Base-by-base conservation (phyloP, 805 yeast species). In the Kazachstania martiniae region DNA sequence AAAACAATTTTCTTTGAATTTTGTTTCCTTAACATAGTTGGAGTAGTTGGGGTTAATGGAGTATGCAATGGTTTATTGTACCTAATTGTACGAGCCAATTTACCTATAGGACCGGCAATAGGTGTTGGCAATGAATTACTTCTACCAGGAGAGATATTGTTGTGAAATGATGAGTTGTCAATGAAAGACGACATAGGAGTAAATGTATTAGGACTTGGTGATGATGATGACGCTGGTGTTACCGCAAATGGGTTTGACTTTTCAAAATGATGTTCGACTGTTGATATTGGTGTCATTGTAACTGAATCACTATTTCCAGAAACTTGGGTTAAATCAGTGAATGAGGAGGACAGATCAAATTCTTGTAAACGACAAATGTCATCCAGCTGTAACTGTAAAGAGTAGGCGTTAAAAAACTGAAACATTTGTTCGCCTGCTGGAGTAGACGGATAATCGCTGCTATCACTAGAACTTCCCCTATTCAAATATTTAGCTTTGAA, bases 401-500 rank as follows among this genome's bases (percentile, higher is more conserved):
- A 37, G 25, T 47, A 48, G 19, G 39, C 39, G 8, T 43, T 36
- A 9, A 46, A 31, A n/a, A 40, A 30, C 18, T 38, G 40, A 10
- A 48, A 19, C n/a, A 47, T 28, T 18, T 31, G 37, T 13, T 39
- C 39, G n/a, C n/a, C n/a, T n/a, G n/a, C n/a, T n/a, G n/a, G n/a
- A n/a, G n/a, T n/a, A 3, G 36, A 25, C 6, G 43, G 23, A 4
- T 26, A 22, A 15, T 21, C 16, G 24, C 10, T 21, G 4, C 1
- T 21, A n/a, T 14, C 12, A 12, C 10, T 23, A 6, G 3, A 4
- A 12, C 27, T 22, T 15, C 34, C 27, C 24, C 34, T 38, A 21
- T 40, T 43, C 16, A 45, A 34, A 33, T 54, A 51, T 31, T 54
- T 54, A 33, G 49, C 43, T 27, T 46, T 48, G 39, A 54, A 54